Evolutionary conservation across 768 basidiomycete species (phyloP).

Genomic region (Suillus tomentosus): DNA sequence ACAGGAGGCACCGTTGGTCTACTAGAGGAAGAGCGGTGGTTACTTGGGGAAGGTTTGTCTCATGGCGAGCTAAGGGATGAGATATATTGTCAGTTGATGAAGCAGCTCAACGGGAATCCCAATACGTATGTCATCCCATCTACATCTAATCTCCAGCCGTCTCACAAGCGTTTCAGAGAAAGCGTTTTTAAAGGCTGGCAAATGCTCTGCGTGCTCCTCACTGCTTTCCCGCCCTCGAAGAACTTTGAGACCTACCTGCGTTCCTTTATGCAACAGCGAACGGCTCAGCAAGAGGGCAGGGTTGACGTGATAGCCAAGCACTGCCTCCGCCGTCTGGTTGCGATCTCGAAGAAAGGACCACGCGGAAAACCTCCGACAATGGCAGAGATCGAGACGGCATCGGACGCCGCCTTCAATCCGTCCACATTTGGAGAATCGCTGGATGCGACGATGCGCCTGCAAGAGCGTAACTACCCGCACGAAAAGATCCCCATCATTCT

Average conservation of each 20-base stretch:
- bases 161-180: constrained; percentile 49
- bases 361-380: constrained; percentile 80
- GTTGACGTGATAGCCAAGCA: constrained; percentile 91
- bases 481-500: constrained; percentile 90
- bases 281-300: constrained; percentile 67
- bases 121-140: constrained; percentile 55
- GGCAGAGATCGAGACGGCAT: constrained; percentile 90
- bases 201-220: constrained; percentile 84
- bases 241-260: constrained; percentile 86
- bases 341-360: constrained; percentile 82
- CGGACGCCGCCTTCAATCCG: constrained; percentile 94
- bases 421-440: constrained; percentile 93
- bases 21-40: constrained; percentile 86
- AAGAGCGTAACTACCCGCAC: constrained; percentile 83
- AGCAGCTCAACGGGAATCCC: constrained; percentile 85
- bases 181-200: constrained; percentile 93
- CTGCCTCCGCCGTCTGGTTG: constrained; percentile 74
- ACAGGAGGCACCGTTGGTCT: constrained; percentile 47
- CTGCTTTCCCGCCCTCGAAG: constrained; percentile 92
- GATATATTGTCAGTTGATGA: constrained; percentile 91
- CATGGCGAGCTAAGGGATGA: constrained; percentile 90
- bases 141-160: neutral
- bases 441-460: constrained; percentile 79
- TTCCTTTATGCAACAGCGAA: constrained; percentile 75
- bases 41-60: constrained; percentile 75